These are phyloP conservation scores for Chaetoceros tenuissimus DNA, from an alignment of 108 stramenopile genomes.

Conservation along the genomic window DNA sequence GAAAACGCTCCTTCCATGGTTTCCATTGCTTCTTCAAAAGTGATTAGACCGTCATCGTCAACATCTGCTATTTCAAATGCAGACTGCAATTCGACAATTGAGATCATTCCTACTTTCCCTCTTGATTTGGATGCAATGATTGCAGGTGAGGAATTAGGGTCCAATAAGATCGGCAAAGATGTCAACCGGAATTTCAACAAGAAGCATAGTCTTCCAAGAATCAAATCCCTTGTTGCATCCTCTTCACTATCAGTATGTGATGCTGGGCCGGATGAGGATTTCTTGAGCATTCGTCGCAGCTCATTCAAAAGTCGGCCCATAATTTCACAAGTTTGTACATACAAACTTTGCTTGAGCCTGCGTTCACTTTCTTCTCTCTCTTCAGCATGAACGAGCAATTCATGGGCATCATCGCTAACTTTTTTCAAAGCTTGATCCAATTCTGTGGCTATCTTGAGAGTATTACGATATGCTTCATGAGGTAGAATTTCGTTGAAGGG, in stretches of 20 bases:
- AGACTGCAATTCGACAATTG: conserved; percentile 58
- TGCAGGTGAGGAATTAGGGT: conserved; percentile 72
- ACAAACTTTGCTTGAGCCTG: conserved; percentile 68
- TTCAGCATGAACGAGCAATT: conserved; percentile 83
- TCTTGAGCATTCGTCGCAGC: conserved; percentile 60
- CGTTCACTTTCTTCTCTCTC: conserved; percentile 81
- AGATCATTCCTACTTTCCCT: conserved; percentile 68
- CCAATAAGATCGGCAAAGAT: conserved; percentile 62
- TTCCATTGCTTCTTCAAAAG: conserved; percentile 83
- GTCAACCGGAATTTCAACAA: conserved; percentile 76
- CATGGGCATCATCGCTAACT: conserved; percentile 82
- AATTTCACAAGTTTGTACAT: conserved; percentile 88
- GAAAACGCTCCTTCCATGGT: conserved; percentile 84
- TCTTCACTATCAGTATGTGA: conserved; percentile 14
- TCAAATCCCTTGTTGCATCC: conserved; percentile 60
- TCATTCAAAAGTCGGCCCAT: conserved; percentile 80
- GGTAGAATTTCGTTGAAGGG: conserved; percentile 56
- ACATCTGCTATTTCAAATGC: conserved; percentile 85
- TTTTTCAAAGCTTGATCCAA: conserved; percentile 57
- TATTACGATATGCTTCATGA: conserved; percentile 85
- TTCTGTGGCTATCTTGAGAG: conserved; percentile 69
- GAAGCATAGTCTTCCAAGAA: conserved; percentile 78
- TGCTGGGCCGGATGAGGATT: background rate
- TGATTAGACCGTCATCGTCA: conserved; percentile 79
- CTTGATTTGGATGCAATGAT: conserved; percentile 27